Base-by-base conservation (phyloP, 1,284 basidiomycete genomes). In the Termitomyces sp. region DNA sequence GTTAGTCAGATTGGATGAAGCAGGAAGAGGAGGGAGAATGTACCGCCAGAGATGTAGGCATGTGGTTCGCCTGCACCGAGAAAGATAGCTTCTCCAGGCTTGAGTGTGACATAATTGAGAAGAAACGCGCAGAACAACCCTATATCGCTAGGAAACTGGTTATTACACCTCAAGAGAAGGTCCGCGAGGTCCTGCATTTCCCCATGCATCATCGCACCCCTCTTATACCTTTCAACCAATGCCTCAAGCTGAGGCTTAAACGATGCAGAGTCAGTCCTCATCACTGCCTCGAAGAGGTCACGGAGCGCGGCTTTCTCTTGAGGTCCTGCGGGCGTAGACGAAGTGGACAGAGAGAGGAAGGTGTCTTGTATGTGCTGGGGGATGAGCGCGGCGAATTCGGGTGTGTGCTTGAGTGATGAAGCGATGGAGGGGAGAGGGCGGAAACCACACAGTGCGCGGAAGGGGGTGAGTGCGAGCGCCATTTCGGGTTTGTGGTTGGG, bases 401-500 rank as follows among this genome's bases (percentile, higher is more conserved):
- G 88, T 0, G 93, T 88, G 30, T 68, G 71, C 31, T 73, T 65
- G 54, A 99, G 78, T 69, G 85, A 83, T 5, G 75, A 68, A 12
- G 83, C 80, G 63, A 98, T 92, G 52, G 84, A 75, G 0, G 76
- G 66, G 1, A 94, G 79, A 3, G 94, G 94, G 10, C 87, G 79
- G 74, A 97, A 98, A 31, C 94, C 94, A 67, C 94, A 97, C 66
- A 99, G 81, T 0, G 92, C 97, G 38, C 79, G 79, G 76, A 99
- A 99, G 6, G 88, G 83, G 0, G 94, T 95, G 53, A 99, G 73
- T 1, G 97, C 97, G 50, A 99, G 82, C 10, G 95, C 94, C 93
- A 99, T 97, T 70, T 99, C 97, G 3, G 97, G 97, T 73, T 98
- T 98, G 67, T 97, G 94, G 66, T 97, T 97, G 12, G 85, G 80